Evolutionary conservation across 83 land plant species (phyloP).

Genomic region (Picea engelmannii): DNA sequence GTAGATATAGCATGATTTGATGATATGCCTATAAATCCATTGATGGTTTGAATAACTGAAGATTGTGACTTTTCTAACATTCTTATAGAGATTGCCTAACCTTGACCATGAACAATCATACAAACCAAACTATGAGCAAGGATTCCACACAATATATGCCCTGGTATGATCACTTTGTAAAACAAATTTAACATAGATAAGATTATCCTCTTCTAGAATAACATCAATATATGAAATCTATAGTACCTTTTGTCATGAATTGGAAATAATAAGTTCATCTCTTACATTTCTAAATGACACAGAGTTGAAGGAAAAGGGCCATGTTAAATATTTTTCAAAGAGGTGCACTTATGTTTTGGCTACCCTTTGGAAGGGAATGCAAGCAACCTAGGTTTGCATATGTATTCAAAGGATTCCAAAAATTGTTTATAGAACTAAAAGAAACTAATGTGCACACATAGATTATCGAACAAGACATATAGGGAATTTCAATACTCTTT

Average conservation of each 20-base stretch:
- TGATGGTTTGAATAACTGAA: conserved; percentile 33
- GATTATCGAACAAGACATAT: too few relatives aligned
- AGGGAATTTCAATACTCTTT: too few relatives aligned
- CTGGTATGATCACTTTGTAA: conserved; percentile 27
- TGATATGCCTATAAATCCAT: conserved; percentile 30
- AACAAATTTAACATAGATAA: conserved; percentile 33
- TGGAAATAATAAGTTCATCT: conserved; percentile 23
- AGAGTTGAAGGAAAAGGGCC: too few relatives aligned
- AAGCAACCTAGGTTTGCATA: too few relatives aligned
- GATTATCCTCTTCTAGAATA: conserved; percentile 30
- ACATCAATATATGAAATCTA: conserved; percentile 46
- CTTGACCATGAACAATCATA: conserved; percentile 54
- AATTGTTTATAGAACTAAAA: too few relatives aligned
- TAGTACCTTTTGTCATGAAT: conserved; percentile 32
- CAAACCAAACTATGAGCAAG: conserved; percentile 44
- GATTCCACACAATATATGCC: conserved; percentile 46
- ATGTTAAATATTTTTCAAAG: too few relatives aligned
- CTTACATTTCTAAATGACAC: conserved; percentile 24
- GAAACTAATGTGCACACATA: too few relatives aligned
- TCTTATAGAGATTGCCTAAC: conserved; percentile 49
- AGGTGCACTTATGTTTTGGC: too few relatives aligned
- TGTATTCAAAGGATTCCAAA: too few relatives aligned
- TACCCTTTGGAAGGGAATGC: too few relatives aligned
- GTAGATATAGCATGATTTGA: conserved; percentile 29
- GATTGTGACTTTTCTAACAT: conserved; percentile 38